phyloP scores from a whole-genome alignment of 108 stramenopile genomes.

The Discostella pseudostelligera region DNA sequence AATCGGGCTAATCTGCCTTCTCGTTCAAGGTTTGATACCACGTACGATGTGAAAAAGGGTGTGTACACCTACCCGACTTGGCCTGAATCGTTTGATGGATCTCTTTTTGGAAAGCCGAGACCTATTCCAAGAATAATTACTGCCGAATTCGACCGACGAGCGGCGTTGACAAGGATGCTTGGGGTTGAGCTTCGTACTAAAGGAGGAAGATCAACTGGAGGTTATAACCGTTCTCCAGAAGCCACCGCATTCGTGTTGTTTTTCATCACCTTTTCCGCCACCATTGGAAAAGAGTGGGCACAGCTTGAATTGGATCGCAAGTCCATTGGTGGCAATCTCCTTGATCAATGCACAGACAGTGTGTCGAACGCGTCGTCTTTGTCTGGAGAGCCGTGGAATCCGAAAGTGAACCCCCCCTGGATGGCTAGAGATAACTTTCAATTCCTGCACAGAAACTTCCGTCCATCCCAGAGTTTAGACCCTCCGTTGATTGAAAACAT shows the following conservation, averaged over 20 bases:
- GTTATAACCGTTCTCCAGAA: constrained; percentile 62
- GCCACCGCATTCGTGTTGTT: constrained; percentile 77
- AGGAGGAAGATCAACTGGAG: constrained; percentile 36
- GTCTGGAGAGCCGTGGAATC: constrained; percentile 34
- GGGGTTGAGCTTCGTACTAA: constrained; percentile 32
- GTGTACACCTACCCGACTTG: constrained; percentile 68
- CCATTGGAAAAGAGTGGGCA: constrained; percentile 66
- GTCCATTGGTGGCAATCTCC: constrained; percentile 13
- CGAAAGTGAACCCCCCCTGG: constrained; percentile 47
- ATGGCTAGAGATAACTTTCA: constrained; percentile 44
- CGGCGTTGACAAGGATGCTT: constrained; percentile 59
- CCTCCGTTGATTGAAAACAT: constrained; percentile 8
- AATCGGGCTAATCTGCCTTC: constrained; percentile 37
- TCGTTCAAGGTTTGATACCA: constrained; percentile 10
- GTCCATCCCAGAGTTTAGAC: constrained; percentile 16
- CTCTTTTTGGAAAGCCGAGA: constrained; percentile 62
- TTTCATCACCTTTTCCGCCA: constrained; percentile 70
- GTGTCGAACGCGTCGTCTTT: constrained; percentile 10
- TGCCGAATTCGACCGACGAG: constrained; percentile 84
- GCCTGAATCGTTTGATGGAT: constrained; percentile 69
- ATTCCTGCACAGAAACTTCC: constrained; percentile 25
- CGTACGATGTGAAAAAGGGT: constrained; percentile 18
- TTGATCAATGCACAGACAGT: constrained; percentile 15
- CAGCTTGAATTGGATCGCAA: constrained; percentile 19
- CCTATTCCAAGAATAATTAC: constrained; percentile 82